Evolutionary conservation across 805 yeast genomes (phyloP), one percentile per base, ranked within the genome.

Genomic region (Brettanomyces bruxellensis): DNA sequence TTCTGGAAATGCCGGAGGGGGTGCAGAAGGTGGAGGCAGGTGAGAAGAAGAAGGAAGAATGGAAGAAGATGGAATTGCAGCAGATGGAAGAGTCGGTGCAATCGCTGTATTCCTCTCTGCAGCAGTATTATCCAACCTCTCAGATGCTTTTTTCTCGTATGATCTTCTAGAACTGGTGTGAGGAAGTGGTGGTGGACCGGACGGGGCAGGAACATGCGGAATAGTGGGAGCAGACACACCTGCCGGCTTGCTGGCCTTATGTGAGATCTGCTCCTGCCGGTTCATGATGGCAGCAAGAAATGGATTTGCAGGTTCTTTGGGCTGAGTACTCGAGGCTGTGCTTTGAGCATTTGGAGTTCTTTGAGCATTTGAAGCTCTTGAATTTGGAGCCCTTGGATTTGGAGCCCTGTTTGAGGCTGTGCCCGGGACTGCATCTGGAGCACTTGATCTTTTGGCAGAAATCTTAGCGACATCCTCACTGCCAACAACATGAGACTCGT

Each of bases 401-500:
- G 18, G 18, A 18, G n/a, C 32, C 18, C 47, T 41, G 35, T 22
- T 34, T 14, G 56, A 45, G 6, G 59, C 51, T 9, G 48, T 22
- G 13, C 48, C 38, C 24, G 46, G 14, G 59, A 45, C 25, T 54
- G 42, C 13, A 25, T 49, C 47, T 40, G 47, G 55, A 13, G 66
- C 51, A 30, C 65, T 62, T 5, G 58, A 51, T 11, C 61, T 51
- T 1, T 62, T 52, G 2, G 46, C 6, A n/a, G 42, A 32, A 24
- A 48, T 51, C 11, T 37, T 37, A 53, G 58, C 44, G 48, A 55
- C 59, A 7, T 48, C 42, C 13, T 46, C 51, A 22, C 55, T 61
- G 45, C 71, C 78, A n/a, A 78, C 67, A 12, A 76, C 81, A 56
- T 67, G 57, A 1, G 71, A 49, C 22, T 79, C 79, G 50, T 73